Evolutionary conservation across 148 eudicot species (phyloP).

Genomic region (Arctostaphylos glauca): DNA sequence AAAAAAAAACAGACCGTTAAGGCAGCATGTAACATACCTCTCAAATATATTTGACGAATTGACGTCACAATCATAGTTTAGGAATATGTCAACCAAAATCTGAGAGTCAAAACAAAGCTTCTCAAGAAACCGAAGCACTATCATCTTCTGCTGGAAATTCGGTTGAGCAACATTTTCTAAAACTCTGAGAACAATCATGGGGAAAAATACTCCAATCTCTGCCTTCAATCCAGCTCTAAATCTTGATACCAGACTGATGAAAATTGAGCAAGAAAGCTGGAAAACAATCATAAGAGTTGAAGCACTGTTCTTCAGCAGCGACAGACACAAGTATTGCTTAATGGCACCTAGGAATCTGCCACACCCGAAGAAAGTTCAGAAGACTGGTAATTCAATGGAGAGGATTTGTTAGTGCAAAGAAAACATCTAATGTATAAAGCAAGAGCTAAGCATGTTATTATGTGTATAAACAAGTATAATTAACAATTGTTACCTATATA

Average conservation of each 20-base stretch:
- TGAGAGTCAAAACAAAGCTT: slow-evolving; percentile 92
- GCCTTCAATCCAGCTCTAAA: slow-evolving; percentile 99
- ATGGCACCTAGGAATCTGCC: slow-evolving; percentile 97
- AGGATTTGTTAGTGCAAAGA: not conserved
- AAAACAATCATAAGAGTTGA: slow-evolving; percentile 95
- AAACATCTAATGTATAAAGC: not conserved
- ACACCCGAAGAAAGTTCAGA: slow-evolving; percentile 12
- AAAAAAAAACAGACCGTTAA: not conserved
- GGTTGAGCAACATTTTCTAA: slow-evolving; percentile 98
- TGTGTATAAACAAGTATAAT: not conserved
- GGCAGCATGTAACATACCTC: slow-evolving; percentile 51
- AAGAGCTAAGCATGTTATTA: not conserved
- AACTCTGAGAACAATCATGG: slow-evolving; percentile 98
- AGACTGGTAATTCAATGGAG: not conserved
- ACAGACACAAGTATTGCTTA: slow-evolving; percentile 93
- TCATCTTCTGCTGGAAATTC: slow-evolving; percentile 99
- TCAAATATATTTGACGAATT: slow-evolving; percentile 98
- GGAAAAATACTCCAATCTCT: slow-evolving; percentile 98
- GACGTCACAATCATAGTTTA: slow-evolving; percentile 98
- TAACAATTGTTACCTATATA: not conserved
- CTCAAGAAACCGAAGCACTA: slow-evolving; percentile 87
- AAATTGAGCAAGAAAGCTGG: slow-evolving; percentile 99
- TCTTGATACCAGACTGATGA: slow-evolving; percentile 93
- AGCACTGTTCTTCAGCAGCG: slow-evolving; percentile 96
- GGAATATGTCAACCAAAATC: slow-evolving; percentile 95